Base-by-base conservation (phyloP, 2,329 filamentous ascomycete genomes). In the Fusarium brachygibbosum region DNA sequence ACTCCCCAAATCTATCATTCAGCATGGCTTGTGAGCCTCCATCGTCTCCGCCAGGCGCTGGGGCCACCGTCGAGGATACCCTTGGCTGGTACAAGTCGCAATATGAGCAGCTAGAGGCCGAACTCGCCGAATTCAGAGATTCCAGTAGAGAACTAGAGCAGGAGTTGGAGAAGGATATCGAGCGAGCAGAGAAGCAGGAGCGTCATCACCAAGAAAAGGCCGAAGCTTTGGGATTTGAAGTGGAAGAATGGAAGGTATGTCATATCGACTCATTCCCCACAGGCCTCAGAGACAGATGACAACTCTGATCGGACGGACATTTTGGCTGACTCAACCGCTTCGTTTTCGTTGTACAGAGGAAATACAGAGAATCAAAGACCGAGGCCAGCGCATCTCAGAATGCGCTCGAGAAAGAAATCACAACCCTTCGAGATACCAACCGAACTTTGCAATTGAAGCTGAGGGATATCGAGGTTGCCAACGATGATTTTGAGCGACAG, bases 401-500 rank as follows among this genome's bases (percentile, higher is more conserved):
- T 76, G 84, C 86, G 6, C 86, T 99, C 54, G 94, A 99, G 81
- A 98, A 98, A 81, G 96, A 99, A 80, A 94, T 99, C 75, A 99
- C 96, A 9, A 91, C 88, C 11, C 86, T 99, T 74, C 91, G 96
- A 76, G 94, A 99, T 71, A 80, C 89, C 49, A 97, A 94, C 79
- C 87, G 96, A 70, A 90, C 91, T 5, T 82, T 98, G 65, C 92
- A 96, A 75, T 84, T 97, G 68, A 93, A 88, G 80, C 84, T 99
- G 60, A 91, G 96, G 72, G 96, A 99, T 79, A 97, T 95, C 74
- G 96, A 99, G 81, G 96, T 99, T 57, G 93, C 93, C 78, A 99
- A 98, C 82, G 96, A 99, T 84, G 96, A 99, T 80, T 98, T 95
- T 78, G 96, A 99, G 83, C 90, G 94, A 71, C 95, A 98, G 82